Evolutionary conservation across 164 flowering plant species (phyloP).

Genomic region (Tinospora cordifolia): DNA sequence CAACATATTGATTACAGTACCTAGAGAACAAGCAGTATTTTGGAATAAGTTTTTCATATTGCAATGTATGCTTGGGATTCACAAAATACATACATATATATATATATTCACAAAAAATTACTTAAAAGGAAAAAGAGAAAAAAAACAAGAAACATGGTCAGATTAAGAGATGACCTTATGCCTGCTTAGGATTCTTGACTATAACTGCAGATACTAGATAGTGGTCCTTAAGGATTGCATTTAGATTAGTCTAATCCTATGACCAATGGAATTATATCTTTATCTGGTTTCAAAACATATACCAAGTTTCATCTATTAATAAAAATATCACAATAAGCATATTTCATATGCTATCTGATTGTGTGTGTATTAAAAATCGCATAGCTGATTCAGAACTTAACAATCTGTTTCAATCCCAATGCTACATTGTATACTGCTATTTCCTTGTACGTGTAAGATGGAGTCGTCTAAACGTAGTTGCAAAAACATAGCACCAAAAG

Average conservation of each 20-base stretch:
- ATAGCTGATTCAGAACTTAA: too few relatives aligned
- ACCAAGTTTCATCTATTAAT: too few relatives aligned
- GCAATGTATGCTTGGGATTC: neutral
- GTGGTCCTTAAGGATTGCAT: neutral
- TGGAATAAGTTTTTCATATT: neutral
- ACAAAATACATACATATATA: neutral
- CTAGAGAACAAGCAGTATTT: constrained; percentile 28
- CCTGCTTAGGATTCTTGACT: neutral
- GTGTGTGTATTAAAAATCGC: too few relatives aligned
- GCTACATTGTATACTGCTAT: too few relatives aligned
- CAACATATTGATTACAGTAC: constrained; percentile 92
- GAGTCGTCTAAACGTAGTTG: too few relatives aligned
- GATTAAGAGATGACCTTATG: neutral
- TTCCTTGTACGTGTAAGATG: too few relatives aligned
- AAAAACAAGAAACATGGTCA: neutral
- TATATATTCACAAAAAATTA: neutral
- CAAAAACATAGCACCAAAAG: too few relatives aligned
- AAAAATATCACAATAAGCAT: too few relatives aligned
- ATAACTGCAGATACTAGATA: neutral
- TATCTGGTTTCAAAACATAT: too few relatives aligned
- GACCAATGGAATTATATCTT: too few relatives aligned
- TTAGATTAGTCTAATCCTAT: neutral
- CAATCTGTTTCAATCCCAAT: too few relatives aligned
- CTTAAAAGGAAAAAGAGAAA: neutral
- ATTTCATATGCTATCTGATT: too few relatives aligned